Conservation (phyloP, 352 stramenopile genomes). For the Globisporangium echinulatum region DNA sequence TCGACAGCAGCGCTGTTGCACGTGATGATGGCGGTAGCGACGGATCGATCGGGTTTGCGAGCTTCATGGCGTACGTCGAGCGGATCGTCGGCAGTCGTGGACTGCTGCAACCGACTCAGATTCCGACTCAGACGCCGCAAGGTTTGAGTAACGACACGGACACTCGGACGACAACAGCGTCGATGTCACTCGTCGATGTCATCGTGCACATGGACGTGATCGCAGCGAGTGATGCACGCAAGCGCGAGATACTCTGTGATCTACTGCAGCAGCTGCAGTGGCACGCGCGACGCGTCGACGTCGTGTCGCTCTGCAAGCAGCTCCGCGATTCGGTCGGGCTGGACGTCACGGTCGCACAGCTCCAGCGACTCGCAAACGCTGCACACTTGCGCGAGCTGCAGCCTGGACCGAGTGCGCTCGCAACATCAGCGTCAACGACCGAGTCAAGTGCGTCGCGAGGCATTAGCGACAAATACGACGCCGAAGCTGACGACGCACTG, state of each 20-base stretch:
- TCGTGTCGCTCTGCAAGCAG: slow-evolving; percentile 16
- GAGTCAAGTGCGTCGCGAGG: no score
- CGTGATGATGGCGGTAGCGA: neutral
- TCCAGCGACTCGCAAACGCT: slow-evolving; percentile 34
- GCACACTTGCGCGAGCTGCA: slow-evolving; percentile 35
- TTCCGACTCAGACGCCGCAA: neutral
- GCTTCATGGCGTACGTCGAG: slow-evolving; percentile 27
- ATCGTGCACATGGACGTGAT: slow-evolving; percentile 19
- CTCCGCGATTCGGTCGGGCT: slow-evolving; percentile 25
- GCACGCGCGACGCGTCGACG: slow-evolving; percentile 27
- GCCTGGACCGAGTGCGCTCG: neutral
- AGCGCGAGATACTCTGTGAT: slow-evolving; percentile 23
- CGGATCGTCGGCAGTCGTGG: neutral
- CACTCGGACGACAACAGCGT: neutral
- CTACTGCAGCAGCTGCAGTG: slow-evolving; percentile 43
- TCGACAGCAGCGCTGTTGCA: slow-evolving; percentile 14
- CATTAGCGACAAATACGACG: no score
- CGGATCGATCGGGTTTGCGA: slow-evolving; percentile 16
- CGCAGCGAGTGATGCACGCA: slow-evolving; percentile 1
- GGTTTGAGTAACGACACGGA: neutral
- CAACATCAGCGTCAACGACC: neutral
- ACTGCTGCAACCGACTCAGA: slow-evolving; percentile 1
- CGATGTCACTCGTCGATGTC: slow-evolving; percentile 9
- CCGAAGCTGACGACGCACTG: slow-evolving; percentile 16
- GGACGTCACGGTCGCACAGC: slow-evolving; percentile 17